These are phyloP conservation scores for Paramecium primaurelia DNA, from an alignment of 73 alveolate species.

Conservation along the genomic window DNA sequence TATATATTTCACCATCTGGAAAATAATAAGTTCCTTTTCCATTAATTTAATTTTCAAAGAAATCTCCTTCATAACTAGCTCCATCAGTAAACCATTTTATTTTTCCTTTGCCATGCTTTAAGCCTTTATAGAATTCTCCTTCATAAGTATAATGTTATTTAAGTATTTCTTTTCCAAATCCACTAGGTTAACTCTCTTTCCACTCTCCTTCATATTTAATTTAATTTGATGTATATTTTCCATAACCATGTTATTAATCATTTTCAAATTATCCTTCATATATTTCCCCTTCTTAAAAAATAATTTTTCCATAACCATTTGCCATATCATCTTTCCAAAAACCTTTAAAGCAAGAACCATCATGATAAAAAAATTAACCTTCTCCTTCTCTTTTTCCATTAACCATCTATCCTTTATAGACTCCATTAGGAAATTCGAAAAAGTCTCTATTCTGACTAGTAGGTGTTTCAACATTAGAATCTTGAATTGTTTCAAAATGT, in stretches of 20 bases:
- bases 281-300: constrained; percentile 51
- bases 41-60: constrained; percentile 60
- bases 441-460: neutral
- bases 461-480: neutral
- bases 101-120: constrained; percentile 59
- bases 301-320: constrained; percentile 22
- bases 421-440: constrained; percentile 2
- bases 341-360: constrained; percentile 55
- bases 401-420: neutral
- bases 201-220: constrained; percentile 51
- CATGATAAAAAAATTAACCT: constrained; percentile 34
- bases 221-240: neutral
- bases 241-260: constrained; percentile 42
- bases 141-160: neutral
- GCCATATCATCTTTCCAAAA: constrained; percentile 60
- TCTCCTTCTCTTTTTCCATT: constrained; percentile 26
- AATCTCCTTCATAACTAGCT: constrained; percentile 68
- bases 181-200: constrained; percentile 32
- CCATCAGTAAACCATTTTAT: constrained; percentile 60
- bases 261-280: constrained; percentile 46
- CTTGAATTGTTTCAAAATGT: neutral
- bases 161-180: constrained; percentile 18
- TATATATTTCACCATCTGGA: constrained; percentile 61
- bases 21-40: constrained; percentile 70
- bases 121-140: constrained; percentile 38